phyloP scores from a whole-genome alignment of 306 rosid species.

The Prunus salicina region DNA sequence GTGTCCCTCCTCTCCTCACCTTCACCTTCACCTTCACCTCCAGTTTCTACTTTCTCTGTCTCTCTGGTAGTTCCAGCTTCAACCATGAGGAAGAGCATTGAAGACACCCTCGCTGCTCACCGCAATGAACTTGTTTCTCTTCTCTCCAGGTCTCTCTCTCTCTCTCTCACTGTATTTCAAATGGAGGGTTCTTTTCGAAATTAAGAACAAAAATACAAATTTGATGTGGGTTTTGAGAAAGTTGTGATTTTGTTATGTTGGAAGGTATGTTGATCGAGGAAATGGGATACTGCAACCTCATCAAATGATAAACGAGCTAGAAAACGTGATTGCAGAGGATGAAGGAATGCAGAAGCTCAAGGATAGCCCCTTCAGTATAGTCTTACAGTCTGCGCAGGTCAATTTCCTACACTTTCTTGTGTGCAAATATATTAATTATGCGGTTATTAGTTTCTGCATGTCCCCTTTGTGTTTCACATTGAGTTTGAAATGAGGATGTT shows the following conservation, averaged over 20 bases:
- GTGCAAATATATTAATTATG: too few relatives aligned
- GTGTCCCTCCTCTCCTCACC: not conserved
- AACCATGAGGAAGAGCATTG: slow-evolving; percentile 32
- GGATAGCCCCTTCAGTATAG: slow-evolving; percentile 43
- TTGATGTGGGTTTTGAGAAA: not conserved
- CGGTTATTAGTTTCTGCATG: not conserved
- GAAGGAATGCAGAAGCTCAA: slow-evolving; percentile 32
- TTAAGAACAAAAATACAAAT: not conserved
- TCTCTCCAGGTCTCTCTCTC: slow-evolving; percentile 29
- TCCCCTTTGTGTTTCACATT: not conserved
- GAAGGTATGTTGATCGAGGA: slow-evolving; percentile 44
- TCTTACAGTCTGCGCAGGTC: slow-evolving; percentile 50
- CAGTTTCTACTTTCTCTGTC: not conserved
- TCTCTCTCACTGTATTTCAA: not conserved
- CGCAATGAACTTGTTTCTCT: slow-evolving; percentile 39
- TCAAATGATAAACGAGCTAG: slow-evolving; percentile 32
- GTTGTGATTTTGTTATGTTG: slow-evolving; percentile 6
- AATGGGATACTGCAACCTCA: slow-evolving; percentile 48
- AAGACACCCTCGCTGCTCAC: slow-evolving; percentile 27
- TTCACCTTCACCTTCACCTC: not conserved
- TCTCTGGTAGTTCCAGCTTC: not conserved
- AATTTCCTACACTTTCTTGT: not conserved
- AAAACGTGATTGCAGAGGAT: slow-evolving; percentile 29
- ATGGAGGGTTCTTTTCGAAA: not conserved
- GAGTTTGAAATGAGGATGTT: not conserved